phyloP scores from a whole-genome alignment of 78 protist genomes.

The Acrasis kona region DNA sequence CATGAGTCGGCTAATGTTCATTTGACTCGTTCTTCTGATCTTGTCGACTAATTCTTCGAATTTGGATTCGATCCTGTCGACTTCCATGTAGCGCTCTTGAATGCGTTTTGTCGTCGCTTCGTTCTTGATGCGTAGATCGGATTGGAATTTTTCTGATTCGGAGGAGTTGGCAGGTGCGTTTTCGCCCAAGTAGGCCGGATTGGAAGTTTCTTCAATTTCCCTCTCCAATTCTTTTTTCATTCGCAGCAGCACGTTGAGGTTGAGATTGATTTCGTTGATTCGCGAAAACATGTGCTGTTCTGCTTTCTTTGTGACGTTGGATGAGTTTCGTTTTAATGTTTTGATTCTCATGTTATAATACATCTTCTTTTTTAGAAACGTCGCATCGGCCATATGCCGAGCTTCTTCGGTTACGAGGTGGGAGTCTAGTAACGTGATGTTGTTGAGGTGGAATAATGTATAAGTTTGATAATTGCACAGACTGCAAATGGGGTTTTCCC shows the following conservation, averaged over 20 bases:
- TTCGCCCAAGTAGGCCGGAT: too few relatives aligned
- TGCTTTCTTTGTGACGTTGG: constrained; percentile 12
- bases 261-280: not conserved
- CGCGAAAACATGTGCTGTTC: not conserved
- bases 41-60: not conserved
- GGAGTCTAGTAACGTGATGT: constrained; percentile 12
- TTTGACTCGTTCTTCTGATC: not conserved
- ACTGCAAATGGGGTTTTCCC: constrained; percentile 48
- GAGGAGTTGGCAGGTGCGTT: too few relatives aligned
- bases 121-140: too few relatives aligned
- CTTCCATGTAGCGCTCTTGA: too few relatives aligned
- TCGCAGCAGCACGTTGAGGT: constrained; percentile 23
- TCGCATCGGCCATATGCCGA: constrained; percentile 43
- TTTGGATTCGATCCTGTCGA: too few relatives aligned
- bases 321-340: constrained; percentile 40
- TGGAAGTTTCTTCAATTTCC: not conserved
- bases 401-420: constrained; percentile 18
- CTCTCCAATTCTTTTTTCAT: constrained; percentile 20
- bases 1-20: constrained; percentile 16
- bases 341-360: constrained; percentile 70
- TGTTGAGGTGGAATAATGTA: constrained; percentile 19
- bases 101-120: too few relatives aligned
- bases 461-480: constrained; percentile 51
- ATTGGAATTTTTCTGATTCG: too few relatives aligned
- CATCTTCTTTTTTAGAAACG: constrained; percentile 48